Percentiles rank a stretch among this genome's conserved stretches.
Evolutionary conservation across 2,329 filamentous ascomycete genomes (phyloP).

Genomic region (Penicillium verrucosum): DNA sequence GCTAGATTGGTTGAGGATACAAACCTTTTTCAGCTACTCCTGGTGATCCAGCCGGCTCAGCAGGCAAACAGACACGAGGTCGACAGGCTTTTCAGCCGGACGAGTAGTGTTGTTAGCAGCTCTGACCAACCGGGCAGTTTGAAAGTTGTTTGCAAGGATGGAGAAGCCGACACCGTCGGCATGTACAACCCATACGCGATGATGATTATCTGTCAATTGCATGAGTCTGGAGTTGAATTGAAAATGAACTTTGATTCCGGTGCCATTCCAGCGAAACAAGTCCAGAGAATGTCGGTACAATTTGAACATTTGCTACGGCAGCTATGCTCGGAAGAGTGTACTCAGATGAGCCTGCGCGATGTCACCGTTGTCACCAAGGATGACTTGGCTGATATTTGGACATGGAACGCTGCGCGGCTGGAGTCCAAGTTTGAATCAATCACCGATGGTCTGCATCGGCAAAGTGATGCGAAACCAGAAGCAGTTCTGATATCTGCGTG

Average conservation of each 20-base stretch:
- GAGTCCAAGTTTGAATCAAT: background rate
- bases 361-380: background rate
- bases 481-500: background rate
- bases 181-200: background rate
- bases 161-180: background rate
- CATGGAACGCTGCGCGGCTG: background rate
- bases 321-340: background rate
- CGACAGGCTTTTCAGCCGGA: background rate
- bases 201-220: background rate
- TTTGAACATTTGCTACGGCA: background rate
- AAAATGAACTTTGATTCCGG: background rate
- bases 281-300: background rate
- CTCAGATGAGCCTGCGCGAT: background rate
- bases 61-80: too few relatives aligned
- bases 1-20: background rate
- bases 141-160: background rate
- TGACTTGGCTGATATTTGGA: background rate
- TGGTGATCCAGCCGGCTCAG: background rate
- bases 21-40: background rate
- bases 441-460: background rate
- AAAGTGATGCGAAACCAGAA: background rate
- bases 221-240: background rate
- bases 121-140: background rate
- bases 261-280: background rate
- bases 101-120: background rate